Conservation (phyloP, 2,329 filamentous ascomycete genomes). For the Rachicladosporium sp. region DNA sequence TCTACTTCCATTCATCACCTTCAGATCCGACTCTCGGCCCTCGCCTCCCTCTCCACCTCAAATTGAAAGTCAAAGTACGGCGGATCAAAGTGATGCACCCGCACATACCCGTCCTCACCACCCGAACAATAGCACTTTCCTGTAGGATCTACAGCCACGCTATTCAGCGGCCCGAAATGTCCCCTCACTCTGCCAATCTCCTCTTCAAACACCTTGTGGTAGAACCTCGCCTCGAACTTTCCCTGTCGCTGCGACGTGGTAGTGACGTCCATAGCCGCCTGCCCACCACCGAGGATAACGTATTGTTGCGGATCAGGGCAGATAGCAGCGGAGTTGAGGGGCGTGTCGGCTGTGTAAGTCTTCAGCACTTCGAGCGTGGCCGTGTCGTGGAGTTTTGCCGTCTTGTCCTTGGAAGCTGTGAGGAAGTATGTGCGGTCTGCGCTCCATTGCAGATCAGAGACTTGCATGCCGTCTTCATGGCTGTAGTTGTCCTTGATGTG, state of each 20-base stretch:
- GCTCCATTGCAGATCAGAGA: slow-evolving; percentile 93
- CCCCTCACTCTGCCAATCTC: slow-evolving; percentile 94
- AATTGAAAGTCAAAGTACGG: slow-evolving; percentile 97
- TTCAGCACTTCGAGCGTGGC: slow-evolving; percentile 85
- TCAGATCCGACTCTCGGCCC: slow-evolving; percentile 13
- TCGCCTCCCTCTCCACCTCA: slow-evolving; percentile 83
- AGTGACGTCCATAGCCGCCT: slow-evolving; percentile 98
- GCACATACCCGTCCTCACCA: slow-evolving; percentile 96
- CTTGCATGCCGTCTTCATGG: slow-evolving; percentile 71
- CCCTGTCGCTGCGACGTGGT: slow-evolving; percentile 87
- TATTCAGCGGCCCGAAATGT: slow-evolving; percentile 95
- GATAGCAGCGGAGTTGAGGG: slow-evolving; percentile 89
- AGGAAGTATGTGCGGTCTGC: slow-evolving; percentile 94
- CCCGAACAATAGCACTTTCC: slow-evolving; percentile 90
- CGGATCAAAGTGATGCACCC: slow-evolving; percentile 97
- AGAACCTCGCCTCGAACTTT: slow-evolving; percentile 98
- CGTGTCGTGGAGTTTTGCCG: slow-evolving; percentile 78
- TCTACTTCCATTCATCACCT: slow-evolving; percentile 14
- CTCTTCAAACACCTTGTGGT: slow-evolving; percentile 99
- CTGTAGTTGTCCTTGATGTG: slow-evolving; percentile 66
- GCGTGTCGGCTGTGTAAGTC: slow-evolving; percentile 83
- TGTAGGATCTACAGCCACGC: slow-evolving; percentile 81
- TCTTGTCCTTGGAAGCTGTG: slow-evolving; percentile 96
- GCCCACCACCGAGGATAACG: slow-evolving; percentile 93
- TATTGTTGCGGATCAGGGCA: slow-evolving; percentile 97